Percentiles rank a stretch among this genome's conserved stretches.
These are phyloP conservation scores for Thermochaetoides thermophila DNA, from an alignment of 495 filamentous ascomycete species.

Conservation along the genomic window DNA sequence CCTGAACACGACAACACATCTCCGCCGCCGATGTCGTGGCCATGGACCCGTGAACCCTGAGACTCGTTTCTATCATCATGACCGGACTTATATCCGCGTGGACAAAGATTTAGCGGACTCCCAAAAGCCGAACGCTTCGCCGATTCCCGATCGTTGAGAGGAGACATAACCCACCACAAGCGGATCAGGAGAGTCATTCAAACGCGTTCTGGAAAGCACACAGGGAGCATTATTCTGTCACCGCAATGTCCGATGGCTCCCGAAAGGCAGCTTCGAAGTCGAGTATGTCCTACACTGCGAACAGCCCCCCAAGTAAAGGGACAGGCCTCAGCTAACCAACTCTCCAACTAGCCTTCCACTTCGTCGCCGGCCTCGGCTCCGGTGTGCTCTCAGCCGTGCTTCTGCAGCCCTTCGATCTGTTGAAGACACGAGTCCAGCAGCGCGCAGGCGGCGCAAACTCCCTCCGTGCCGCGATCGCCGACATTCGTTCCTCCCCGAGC, in stretches of 20 bases:
- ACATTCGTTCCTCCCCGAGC: conserved; percentile 44
- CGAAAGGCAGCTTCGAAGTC: conserved; percentile 19
- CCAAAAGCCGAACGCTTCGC: no score
- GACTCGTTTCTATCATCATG: no score
- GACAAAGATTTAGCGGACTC: no score
- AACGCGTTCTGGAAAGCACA: not conserved
- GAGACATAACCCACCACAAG: no score
- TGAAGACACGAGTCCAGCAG: conserved; percentile 93
- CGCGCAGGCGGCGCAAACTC: conserved; percentile 43
- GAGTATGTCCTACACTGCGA: conserved; percentile 9
- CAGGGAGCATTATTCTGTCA: not conserved
- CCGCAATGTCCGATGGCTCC: conserved; percentile 24
- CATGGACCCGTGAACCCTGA: no score
- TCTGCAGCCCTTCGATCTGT: conserved; percentile 88
- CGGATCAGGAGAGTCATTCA: no score
- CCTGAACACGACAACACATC: not conserved
- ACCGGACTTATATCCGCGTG: no score
- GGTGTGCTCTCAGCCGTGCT: conserved; percentile 77
- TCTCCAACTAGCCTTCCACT: conserved; percentile 49
- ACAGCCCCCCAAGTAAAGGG: not conserved
- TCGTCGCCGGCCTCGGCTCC: conserved; percentile 74
- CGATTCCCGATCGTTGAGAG: no score
- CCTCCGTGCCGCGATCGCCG: conserved; percentile 52
- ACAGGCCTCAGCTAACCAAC: not conserved
- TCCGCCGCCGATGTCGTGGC: no score